Base-by-base conservation (phyloP, 768 basidiomycete species). In the Coprinopsis sp. region DNA sequence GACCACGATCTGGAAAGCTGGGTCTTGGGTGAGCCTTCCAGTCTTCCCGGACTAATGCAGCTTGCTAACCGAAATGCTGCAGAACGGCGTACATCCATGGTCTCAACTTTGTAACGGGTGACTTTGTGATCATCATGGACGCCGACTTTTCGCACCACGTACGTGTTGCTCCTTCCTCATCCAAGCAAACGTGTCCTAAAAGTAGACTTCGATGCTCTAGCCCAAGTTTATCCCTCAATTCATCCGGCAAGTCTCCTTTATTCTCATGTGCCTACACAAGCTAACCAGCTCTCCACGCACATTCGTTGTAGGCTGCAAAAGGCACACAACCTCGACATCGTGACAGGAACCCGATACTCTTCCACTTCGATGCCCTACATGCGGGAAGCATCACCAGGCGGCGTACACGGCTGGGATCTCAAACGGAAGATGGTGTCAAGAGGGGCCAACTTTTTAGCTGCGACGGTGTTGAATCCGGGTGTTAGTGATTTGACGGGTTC, bases 101-200 rank as follows among this genome's bases (percentile, higher is more conserved):
- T 11, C 72, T 95, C 38, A 84, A 90, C 55, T 94, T 88, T 64
- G 87, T 85, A 55, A 84, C 84, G 0, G 92, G 92, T 7, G 89
- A 91, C 65, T 95, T 93, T 67, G 90, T 93, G 18, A 89, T 94
- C 59, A 94, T 95, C 62, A 95, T 95, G 92, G 92, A 95, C 57
- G 92, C 92, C 41, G 92, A 95, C 68, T 93, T 95, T 65, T 93
- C 91, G 4, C 92, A 95, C 59, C 92, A 95, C 55, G 91, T 91
- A 67, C 36, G 86, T 67, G 16, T 49, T 53, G n/a, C n/a, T 22
- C 23, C 29, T 58, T 43, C 42, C 7, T 25, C 10, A 43, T 10
- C 11, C 21, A 19, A 18, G 5, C n/a, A 33, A 6, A 39, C 3
- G 14, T 21, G 23, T 10, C 6, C 13, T 29, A 16, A 7, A 39